These are phyloP conservation scores for Pythium pectinolyticum DNA, from an alignment of 352 stramenopile species.

Conservation along the genomic window DNA sequence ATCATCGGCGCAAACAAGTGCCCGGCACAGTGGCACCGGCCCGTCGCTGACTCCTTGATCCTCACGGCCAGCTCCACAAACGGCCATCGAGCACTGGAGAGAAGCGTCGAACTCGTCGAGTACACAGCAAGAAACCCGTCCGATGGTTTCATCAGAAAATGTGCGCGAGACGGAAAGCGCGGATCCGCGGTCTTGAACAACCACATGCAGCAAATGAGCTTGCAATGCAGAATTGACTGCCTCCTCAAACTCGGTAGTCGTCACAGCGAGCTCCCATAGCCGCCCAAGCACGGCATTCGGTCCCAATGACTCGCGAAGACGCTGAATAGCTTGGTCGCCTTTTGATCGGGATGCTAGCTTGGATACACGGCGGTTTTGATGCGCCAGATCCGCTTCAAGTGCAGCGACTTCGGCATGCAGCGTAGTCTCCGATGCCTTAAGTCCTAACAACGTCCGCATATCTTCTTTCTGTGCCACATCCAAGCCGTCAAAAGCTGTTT, in stretches of 20 bases:
- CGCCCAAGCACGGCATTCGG: constrained; percentile 8
- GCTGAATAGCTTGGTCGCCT: constrained; percentile 5
- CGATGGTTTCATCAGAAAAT: constrained; percentile 21
- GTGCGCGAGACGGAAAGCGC: constrained; percentile 19
- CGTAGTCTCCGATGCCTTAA: too few species aligned
- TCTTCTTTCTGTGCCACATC: too few species aligned
- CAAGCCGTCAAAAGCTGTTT: background rate
- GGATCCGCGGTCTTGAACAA: constrained; percentile 21
- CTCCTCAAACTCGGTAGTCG: background rate
- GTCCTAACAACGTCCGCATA: too few species aligned
- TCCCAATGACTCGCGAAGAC: background rate
- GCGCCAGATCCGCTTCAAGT: background rate
- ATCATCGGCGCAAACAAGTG: constrained; percentile 14
- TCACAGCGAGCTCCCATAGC: constrained; percentile 16
- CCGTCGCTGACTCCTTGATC: background rate
- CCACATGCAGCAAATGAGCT: constrained; percentile 15
- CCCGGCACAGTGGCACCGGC: constrained; percentile 24
- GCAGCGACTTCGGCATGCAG: background rate
- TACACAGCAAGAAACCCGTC: constrained; percentile 29
- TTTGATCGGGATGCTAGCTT: background rate
- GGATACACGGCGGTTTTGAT: background rate
- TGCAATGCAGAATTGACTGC: constrained; percentile 29
- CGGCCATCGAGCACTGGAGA: constrained; percentile 2
- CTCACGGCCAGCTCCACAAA: background rate
- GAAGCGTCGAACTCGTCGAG: constrained; percentile 21